Base-by-base conservation (phyloP, 257 asterid species). In the Plantago ovata region DNA sequence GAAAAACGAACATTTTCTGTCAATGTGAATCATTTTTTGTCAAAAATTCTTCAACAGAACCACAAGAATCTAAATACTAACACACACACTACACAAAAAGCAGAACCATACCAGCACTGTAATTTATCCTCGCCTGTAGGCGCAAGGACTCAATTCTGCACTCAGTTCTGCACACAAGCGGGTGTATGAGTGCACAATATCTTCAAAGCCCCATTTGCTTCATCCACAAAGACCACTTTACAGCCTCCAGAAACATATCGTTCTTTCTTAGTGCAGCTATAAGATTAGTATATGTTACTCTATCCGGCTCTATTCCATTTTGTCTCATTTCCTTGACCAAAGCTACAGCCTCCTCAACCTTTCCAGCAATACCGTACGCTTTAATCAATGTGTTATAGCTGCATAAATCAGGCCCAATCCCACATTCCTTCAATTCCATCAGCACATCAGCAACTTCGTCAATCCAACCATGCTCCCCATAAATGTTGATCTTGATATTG, bases 171-270 rank as follows among this genome's bases (percentile, higher is more conserved):
- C 10, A 48, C n/a, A 48, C n/a, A 48, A 48, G 19, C 20, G 13
- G 20, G 36, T n/a, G 20, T 49, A 49, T 20, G 54, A 48, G 10
- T 48, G 33, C 54, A 48, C 23, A 48, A 49, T 20, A 67, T 42
- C 23, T 22, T 76, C 77, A 81, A 13, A 87, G 39, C 51, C 88
- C 85, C 78, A 84, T 68, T 69, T 90, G 98, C 81, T 90, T 90
- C 95, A 90, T 87, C 98, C 96, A 90, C 79, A 90, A 81, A 24
- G 98, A 90, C 98, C 98, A 90, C 76, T 84, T 90, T n/a, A 83
- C 96, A 60, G 98, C 95, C 81, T 90, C 95, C 1, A 90, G 74
- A 72, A 81, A 80, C 96, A 74, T 87, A 51, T 90, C 96, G 59
- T 87, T 90, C 73, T 65, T 87, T 60, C 58, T 74, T 60, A 90